A percentile compares a stretch with the other conserved stretches of the same genome.
These are phyloP conservation scores for Lachancea lanzarotensis DNA, from an alignment of 805 yeast species.

Conservation along the genomic window DNA sequence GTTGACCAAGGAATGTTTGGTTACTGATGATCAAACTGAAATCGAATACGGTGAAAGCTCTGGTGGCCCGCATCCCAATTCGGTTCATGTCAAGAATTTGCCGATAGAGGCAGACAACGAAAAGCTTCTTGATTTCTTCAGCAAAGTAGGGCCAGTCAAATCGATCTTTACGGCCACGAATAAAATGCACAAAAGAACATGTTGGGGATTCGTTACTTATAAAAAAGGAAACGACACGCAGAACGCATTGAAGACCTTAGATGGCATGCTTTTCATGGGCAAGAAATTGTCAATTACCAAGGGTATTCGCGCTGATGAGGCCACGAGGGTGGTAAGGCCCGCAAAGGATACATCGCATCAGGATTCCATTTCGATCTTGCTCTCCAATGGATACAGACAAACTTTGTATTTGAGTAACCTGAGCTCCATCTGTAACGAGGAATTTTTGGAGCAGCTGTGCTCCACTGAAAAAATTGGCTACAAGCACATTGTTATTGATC, in stretches of 20 bases:
- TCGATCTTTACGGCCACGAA: conserved; percentile 32
- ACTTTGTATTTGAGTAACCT: conserved; percentile 22
- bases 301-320: conserved; percentile 13
- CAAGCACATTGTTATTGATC: conserved; percentile 14
- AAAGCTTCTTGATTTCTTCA: conserved; percentile 26
- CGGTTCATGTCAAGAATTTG: conserved; percentile 32
- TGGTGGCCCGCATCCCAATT: conserved; percentile 26
- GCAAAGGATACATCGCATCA: conserved; percentile 8
- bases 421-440: conserved; percentile 25
- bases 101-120: conserved; percentile 29
- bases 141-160: conserved; percentile 30
- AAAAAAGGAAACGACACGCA: conserved; percentile 33
- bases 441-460: conserved; percentile 24
- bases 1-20: conserved; percentile 13
- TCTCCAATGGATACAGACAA: conserved; percentile 12
- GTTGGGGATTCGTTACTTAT: conserved; percentile 40
- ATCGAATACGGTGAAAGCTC: conserved; percentile 1
- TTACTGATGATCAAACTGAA: conserved; percentile 13
- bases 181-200: conserved; percentile 16
- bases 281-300: conserved; percentile 22
- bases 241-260: conserved; percentile 31
- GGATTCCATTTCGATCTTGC: conserved; percentile 1
- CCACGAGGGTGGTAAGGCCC: not conserved
- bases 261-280: conserved; percentile 26
- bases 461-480: conserved; percentile 21